phyloP scores from a whole-genome alignment of 1,284 basidiomycete genomes.

The Fomitopsis betulina region DNA sequence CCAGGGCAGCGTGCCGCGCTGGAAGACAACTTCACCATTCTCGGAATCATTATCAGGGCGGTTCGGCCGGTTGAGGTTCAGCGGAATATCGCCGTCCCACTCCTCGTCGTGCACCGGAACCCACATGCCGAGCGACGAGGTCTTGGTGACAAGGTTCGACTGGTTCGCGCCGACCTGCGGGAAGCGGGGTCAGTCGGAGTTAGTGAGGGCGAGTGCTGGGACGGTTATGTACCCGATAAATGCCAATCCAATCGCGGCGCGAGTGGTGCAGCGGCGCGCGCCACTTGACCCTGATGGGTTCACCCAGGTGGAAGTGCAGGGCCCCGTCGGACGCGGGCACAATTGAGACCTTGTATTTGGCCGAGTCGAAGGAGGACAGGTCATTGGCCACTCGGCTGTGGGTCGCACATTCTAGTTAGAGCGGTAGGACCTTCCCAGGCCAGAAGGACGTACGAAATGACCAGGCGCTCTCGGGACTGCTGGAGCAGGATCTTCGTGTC shows the following conservation, averaged over 20 bases:
- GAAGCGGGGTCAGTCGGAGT: not conserved
- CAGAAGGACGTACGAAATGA: conserved; percentile 69
- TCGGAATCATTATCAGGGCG: conserved; percentile 39
- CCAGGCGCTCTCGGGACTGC: conserved; percentile 83
- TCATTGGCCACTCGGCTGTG: conserved; percentile 78
- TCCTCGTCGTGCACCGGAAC: conserved; percentile 87
- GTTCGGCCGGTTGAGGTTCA: conserved; percentile 40
- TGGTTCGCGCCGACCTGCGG: conserved; percentile 81
- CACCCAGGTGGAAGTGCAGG: conserved; percentile 83
- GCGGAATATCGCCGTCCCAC: conserved; percentile 84
- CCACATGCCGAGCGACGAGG: conserved; percentile 91
- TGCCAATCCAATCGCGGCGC: conserved; percentile 95
- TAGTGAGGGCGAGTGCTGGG: not conserved
- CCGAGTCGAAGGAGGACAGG: conserved; percentile 72
- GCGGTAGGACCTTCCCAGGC: not conserved
- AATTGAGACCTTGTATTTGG: conserved; percentile 73
- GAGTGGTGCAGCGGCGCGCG: conserved; percentile 85
- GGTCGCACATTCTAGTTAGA: not conserved
- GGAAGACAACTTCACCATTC: conserved; percentile 73
- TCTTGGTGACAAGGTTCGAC: conserved; percentile 78
- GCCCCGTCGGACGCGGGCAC: conserved; percentile 47
- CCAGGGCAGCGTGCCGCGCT: conserved; percentile 83
- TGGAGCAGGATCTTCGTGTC: conserved; percentile 92
- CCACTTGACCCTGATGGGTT: conserved; percentile 87
- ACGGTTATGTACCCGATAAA: conserved; percentile 62